Evolutionary conservation across 805 yeast species (phyloP).

Genomic region (Metschnikowia lochheadii): DNA sequence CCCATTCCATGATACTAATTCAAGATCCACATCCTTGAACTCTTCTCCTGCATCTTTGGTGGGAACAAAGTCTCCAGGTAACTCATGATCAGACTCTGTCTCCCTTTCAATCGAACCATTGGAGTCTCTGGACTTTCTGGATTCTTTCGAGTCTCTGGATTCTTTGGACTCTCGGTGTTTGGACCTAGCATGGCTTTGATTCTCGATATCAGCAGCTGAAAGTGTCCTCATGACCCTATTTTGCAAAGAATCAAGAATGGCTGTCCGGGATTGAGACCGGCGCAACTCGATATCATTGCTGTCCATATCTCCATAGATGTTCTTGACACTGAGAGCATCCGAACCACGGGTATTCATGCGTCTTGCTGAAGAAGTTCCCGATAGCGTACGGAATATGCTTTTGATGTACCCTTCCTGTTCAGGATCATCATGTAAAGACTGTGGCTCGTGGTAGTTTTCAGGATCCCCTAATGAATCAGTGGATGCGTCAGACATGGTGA

Average conservation of each 20-base stretch:
- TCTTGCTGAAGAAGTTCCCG: constrained; percentile 8
- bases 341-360: constrained; percentile 9
- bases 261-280: constrained; percentile 42
- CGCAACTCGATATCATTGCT: constrained; percentile 35
- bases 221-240: constrained; percentile 20
- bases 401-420: constrained; percentile 1
- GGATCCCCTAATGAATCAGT: background rate
- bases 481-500: background rate
- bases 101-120: background rate
- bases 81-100: constrained; percentile 5
- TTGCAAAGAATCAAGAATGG: constrained; percentile 39
- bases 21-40: constrained; percentile 55
- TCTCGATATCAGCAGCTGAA: constrained; percentile 20
- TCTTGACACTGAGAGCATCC: constrained; percentile 27
- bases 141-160: no score
- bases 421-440: background rate
- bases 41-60: constrained; percentile 48
- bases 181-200: background rate
- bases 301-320: constrained; percentile 39
- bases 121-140: background rate
- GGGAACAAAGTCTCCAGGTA: constrained; percentile 32
- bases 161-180: no score
- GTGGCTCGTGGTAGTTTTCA: background rate
- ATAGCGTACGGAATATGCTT: constrained; percentile 8
- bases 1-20: constrained; percentile 65